Base-by-base conservation (phyloP, 352 stramenopile species). In the Blastocystis sp. region DNA sequence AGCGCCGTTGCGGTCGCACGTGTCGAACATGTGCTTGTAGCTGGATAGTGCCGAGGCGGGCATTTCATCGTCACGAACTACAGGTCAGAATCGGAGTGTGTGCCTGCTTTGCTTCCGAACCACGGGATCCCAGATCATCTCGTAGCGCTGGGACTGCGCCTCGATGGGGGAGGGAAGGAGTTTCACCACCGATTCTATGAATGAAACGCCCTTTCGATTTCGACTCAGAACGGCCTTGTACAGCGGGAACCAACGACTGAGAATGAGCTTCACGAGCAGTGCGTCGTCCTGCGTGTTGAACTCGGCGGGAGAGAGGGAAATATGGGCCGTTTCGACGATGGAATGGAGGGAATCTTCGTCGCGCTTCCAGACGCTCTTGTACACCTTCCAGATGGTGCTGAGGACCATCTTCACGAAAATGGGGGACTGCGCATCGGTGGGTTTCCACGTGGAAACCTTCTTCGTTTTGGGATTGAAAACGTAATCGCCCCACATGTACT, bases 381-480 rank as follows among this genome's bases (percentile, higher is more conserved):
- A 82, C 19, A 82, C 74, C 14, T 62, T 66, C 74, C 74, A 82
- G 4, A 82, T 14, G 11, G 59, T 66, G 19, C 48, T 67, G 2
- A 98, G 90, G 23, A 97, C 92, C 89, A 96, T 95, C 48, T 93
- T 92, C 67, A 94, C 95, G 84, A 97, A 97, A 93, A 97, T 96
- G 38, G 93, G 94, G 88, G 93, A 90, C 71, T 91, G 94, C 62
- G 87, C 92, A 3, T 92, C 90, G 1, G 91, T 93, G 62, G 92
- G 91, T n/a, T 93, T 90, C 89, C 93, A 93, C 21, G 90, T 93
- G 66, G 92, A 92, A 28, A 88, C 89, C 43, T 41, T 86, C 43
- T 96, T 96, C 21, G 90, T 93, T 91, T 96, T 96, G 66, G 84
- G 89, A 87, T 96, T 95, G 89, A 94, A 95, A 61, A 94, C 94